These are phyloP conservation scores for Bretschneidera sinensis DNA, from an alignment of 345 rosid genomes.

Conservation along the genomic window DNA sequence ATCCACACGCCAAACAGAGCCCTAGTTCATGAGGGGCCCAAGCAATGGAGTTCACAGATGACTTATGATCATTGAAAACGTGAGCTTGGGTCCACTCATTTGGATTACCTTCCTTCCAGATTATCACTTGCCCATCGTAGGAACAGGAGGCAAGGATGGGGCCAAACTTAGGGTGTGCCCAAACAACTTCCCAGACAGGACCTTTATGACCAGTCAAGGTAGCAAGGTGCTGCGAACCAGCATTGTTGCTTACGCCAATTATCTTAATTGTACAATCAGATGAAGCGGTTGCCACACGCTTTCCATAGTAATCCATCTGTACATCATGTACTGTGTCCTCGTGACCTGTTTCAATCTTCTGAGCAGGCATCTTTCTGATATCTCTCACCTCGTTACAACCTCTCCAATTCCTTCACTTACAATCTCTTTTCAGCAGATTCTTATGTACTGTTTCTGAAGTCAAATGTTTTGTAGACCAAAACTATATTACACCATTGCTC, in stretches of 20 bases:
- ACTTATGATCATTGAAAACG: conserved; percentile 51
- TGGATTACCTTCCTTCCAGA: conserved; percentile 64
- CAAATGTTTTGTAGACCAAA: neutral
- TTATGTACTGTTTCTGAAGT: conserved; percentile 5
- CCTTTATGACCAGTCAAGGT: conserved; percentile 54
- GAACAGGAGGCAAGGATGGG: conserved; percentile 61
- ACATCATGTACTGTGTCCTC: conserved; percentile 54
- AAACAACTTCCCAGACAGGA: conserved; percentile 62
- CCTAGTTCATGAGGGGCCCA: conserved; percentile 75
- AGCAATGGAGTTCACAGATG: conserved; percentile 61
- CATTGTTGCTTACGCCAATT: conserved; percentile 38
- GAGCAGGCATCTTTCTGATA: conserved; percentile 41
- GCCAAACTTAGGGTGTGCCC: conserved; percentile 70
- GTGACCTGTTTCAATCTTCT: conserved; percentile 57
- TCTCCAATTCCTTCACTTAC: neutral
- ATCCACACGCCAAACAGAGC: conserved; percentile 62
- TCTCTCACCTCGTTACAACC: conserved; percentile 3
- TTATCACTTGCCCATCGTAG: conserved; percentile 58
- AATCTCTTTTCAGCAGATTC: neutral
- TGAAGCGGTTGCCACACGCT: conserved; percentile 56
- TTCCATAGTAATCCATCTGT: conserved; percentile 64
- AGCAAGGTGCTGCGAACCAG: conserved; percentile 47
- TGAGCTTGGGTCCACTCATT: conserved; percentile 55
- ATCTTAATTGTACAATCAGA: conserved; percentile 54
- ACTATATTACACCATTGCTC: too few species aligned